Conservation (phyloP, 1,139 yeast species). For the Diutina mesorugosa region DNA sequence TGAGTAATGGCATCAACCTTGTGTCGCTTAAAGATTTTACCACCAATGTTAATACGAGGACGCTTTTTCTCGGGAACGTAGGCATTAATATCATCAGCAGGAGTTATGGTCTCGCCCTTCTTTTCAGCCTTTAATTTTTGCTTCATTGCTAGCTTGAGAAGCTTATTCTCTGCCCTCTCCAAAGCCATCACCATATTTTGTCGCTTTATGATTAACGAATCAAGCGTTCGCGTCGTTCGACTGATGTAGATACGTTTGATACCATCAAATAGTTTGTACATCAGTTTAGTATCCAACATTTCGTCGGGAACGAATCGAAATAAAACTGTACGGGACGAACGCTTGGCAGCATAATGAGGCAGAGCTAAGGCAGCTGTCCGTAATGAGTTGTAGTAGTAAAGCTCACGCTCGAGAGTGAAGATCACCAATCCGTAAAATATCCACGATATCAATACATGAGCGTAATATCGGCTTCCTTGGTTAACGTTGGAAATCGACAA, state of each 20-base stretch:
- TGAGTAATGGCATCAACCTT: conserved; percentile 78
- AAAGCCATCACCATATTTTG: conserved; percentile 45
- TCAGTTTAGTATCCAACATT: conserved; percentile 49
- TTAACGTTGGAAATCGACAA: conserved; percentile 65
- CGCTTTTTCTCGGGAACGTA: conserved; percentile 69
- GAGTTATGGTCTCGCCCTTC: conserved; percentile 21
- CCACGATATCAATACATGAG: conserved; percentile 80
- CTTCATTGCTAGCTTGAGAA: conserved; percentile 50
- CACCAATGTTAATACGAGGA: conserved; percentile 53
- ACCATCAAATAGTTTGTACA: conserved; percentile 52
- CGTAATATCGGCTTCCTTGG: conserved; percentile 54
- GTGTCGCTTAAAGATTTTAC: conserved; percentile 32
- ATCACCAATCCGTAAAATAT: conserved; percentile 56
- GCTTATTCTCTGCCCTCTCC: conserved; percentile 56
- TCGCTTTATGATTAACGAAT: conserved; percentile 46
- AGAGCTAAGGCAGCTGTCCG: conserved; percentile 74
- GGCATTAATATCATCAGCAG: conserved; percentile 28
- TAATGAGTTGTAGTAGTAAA: conserved; percentile 65
- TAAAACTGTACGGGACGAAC: conserved; percentile 69
- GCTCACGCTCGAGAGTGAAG: conserved; percentile 68
- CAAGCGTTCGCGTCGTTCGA: conserved; percentile 51
- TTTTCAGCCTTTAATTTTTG: conserved; percentile 52
- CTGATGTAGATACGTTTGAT: conserved; percentile 65
- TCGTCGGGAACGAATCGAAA: conserved; percentile 71
- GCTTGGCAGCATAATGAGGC: conserved; percentile 60